Evolutionary conservation across 306 rosid genomes (phyloP).

Genomic region (Cajanus cajan): DNA sequence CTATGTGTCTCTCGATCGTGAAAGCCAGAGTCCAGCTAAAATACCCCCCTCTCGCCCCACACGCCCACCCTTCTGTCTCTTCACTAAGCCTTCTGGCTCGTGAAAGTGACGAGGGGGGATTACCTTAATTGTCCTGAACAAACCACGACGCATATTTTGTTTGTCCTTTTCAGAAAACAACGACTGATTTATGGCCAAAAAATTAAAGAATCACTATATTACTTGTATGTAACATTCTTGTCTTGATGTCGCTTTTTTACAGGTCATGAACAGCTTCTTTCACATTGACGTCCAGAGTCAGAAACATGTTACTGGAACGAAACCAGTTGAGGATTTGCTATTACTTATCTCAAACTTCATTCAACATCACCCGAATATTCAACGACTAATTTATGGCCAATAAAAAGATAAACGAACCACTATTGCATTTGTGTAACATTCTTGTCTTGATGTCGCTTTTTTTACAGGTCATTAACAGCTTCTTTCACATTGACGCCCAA

Average conservation of each 20-base stretch:
- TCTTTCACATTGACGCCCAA: conserved; percentile 17
- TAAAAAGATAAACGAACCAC: neutral
- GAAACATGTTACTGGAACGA: neutral
- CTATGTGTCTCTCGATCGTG: conserved; percentile 53
- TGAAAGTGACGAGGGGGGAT: conserved; percentile 37
- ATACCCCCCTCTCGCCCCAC: conserved; percentile 35
- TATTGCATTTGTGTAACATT: conserved; percentile 18
- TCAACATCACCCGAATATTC: neutral
- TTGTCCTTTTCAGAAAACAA: conserved; percentile 25
- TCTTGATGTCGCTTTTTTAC: conserved; percentile 25
- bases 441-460: conserved; percentile 17
- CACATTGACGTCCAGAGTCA: conserved; percentile 3
- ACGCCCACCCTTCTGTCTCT: conserved; percentile 44
- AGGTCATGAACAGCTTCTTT: conserved; percentile 25
- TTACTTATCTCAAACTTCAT: conserved; percentile 9
- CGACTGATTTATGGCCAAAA: conserved; percentile 11
- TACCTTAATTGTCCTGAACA: conserved; percentile 49
- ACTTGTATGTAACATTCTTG: conserved; percentile 16
- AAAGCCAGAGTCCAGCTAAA: conserved; percentile 54
- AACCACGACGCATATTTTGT: conserved; percentile 20
- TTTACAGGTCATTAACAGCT: conserved; percentile 23
- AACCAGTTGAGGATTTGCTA: neutral
- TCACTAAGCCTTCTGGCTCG: conserved; percentile 29
- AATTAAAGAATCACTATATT: neutral
- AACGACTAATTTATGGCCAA: conserved; percentile 7